Evolutionary conservation across 2,329 filamentous ascomycete genomes (phyloP).

Genomic region (Xylariaceae sp.): DNA sequence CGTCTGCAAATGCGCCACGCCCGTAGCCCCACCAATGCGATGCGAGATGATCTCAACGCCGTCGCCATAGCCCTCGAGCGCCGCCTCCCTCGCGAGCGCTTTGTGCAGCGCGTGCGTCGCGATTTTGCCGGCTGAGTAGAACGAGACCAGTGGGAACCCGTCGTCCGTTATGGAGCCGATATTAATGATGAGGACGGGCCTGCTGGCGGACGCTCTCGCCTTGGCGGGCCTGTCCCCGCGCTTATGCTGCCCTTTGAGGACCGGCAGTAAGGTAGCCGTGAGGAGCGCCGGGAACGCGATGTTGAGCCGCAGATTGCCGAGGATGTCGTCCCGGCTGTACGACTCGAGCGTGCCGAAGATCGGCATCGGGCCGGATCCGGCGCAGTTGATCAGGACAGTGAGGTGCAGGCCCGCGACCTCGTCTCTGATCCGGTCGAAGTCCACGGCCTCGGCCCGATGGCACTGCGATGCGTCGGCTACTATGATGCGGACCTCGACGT

Average conservation of each 20-base stretch:
- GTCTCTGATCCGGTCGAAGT: constrained; percentile 14
- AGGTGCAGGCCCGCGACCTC: constrained; percentile 36
- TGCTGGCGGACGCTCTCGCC: neutral
- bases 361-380: constrained; percentile 38
- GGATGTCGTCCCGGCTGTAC: constrained; percentile 34
- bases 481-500: constrained; percentile 35
- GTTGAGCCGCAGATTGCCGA: constrained; percentile 42
- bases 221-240: too few relatives aligned
- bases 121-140: constrained; percentile 24
- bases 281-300: constrained; percentile 21
- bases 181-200: constrained; percentile 24
- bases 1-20: constrained; percentile 9
- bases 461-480: constrained; percentile 40
- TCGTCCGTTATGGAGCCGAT: constrained; percentile 22
- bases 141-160: constrained; percentile 23
- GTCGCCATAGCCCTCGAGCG: constrained; percentile 16
- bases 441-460: constrained; percentile 11
- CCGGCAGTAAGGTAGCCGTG: constrained; percentile 21
- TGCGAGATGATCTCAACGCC: constrained; percentile 20
- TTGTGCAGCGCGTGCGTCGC: constrained; percentile 17
- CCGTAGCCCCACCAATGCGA: constrained; percentile 23
- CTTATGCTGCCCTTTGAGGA: constrained; percentile 13
- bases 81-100: constrained; percentile 37
- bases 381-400: constrained; percentile 50
- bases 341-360: constrained; percentile 34